Evolutionary conservation across 345 rosid genomes (phyloP).

Genomic region (Psidium guajava): DNA sequence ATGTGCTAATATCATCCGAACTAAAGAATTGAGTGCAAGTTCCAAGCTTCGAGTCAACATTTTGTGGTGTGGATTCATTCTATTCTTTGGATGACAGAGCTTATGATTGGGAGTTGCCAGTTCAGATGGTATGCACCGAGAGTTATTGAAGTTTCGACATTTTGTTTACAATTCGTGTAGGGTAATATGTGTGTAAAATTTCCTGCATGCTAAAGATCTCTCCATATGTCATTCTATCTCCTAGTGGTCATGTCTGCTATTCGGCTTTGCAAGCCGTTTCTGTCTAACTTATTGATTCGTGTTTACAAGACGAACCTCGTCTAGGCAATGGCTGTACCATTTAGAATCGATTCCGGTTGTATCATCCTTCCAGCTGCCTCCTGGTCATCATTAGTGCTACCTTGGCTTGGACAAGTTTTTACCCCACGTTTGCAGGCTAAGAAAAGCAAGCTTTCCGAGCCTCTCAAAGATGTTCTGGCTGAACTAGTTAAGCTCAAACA

Average conservation of each 20-base stretch:
- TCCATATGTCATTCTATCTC: no score
- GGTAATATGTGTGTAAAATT: background rate
- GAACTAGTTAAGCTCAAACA: constrained; percentile 24
- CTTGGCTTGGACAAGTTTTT: background rate
- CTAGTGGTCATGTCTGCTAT: no score
- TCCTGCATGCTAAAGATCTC: no score
- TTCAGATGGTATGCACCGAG: background rate
- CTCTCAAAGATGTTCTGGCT: constrained; percentile 23
- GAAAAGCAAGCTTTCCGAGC: no score
- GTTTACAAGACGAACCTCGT: no score
- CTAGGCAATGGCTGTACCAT: no score
- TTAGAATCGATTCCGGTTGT: background rate
- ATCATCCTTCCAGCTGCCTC: background rate
- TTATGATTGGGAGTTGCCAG: background rate
- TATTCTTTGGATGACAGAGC: background rate
- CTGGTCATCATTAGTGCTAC: background rate
- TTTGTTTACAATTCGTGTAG: background rate
- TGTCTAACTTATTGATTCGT: no score
- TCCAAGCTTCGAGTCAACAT: background rate
- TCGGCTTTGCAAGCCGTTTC: no score
- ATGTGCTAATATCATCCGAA: background rate
- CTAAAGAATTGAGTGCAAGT: background rate
- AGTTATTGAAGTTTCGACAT: background rate
- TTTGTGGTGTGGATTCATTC: background rate
- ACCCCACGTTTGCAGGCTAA: constrained; percentile 9